phyloP scores from a whole-genome alignment of 2,329 filamentous ascomycete species.

The Claviceps purpurea region DNA sequence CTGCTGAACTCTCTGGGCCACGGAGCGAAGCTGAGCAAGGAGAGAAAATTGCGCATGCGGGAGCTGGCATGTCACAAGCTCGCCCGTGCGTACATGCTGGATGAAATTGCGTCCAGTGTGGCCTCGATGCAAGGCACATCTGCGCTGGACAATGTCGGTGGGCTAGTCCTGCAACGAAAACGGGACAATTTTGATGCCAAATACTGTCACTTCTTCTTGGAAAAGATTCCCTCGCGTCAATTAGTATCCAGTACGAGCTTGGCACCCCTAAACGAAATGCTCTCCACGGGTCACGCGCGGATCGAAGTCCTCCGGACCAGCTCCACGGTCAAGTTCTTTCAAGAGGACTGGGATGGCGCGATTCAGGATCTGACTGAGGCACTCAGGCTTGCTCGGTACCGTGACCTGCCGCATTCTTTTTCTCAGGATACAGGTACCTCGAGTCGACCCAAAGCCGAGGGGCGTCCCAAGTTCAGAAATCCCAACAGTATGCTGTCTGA shows the following conservation, averaged over 20 bases:
- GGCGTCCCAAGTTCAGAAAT: neutral
- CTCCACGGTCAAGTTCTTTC: constrained; percentile 62
- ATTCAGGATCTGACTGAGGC: constrained; percentile 57
- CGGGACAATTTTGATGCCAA: constrained; percentile 59
- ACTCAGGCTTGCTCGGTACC: constrained; percentile 38
- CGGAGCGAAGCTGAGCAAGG: constrained; percentile 55
- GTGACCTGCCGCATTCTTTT: neutral
- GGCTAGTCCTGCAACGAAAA: constrained; percentile 57
- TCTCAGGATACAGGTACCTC: neutral
- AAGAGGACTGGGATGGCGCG: constrained; percentile 58
- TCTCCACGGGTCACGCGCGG: constrained; percentile 48
- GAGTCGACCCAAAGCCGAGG: neutral
- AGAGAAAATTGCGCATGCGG: constrained; percentile 65
- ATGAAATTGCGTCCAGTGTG: constrained; percentile 73
- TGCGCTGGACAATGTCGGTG: constrained; percentile 62
- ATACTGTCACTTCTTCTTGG: constrained; percentile 87
- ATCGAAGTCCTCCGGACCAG: constrained; percentile 57
- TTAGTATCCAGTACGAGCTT: constrained; percentile 60
- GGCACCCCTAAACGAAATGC: constrained; percentile 52
- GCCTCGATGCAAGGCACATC: constrained; percentile 73
- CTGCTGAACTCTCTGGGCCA: constrained; percentile 20
- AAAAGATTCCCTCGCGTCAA: constrained; percentile 69
- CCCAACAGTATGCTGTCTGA: constrained; percentile 23
- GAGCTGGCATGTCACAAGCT: constrained; percentile 70
- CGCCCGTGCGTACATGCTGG: constrained; percentile 61